Conservation (phyloP, 306 rosid species). For the Fragaria ananassa region DNA sequence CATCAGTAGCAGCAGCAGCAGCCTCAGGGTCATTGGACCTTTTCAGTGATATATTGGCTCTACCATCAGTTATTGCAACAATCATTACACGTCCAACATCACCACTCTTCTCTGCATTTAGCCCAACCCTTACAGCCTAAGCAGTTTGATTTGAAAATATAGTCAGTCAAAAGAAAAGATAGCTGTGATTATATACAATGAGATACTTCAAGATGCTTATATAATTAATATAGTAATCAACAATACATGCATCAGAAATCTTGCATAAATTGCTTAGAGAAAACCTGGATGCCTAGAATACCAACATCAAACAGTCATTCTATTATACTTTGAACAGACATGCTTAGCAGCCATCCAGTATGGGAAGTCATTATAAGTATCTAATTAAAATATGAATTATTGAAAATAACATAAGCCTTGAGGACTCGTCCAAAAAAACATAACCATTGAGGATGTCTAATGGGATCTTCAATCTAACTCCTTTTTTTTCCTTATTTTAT, state of each 20-base stretch:
- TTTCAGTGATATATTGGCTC: constrained; percentile 94
- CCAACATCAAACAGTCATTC: neutral
- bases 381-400: neutral
- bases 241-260: neutral
- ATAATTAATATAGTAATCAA: neutral
- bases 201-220: neutral
- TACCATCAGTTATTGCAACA: constrained; percentile 92
- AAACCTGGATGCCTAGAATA: neutral
- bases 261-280: neutral
- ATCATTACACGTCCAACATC: constrained; percentile 95
- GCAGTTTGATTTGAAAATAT: constrained; percentile 19
- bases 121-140: constrained; percentile 92
- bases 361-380: neutral
- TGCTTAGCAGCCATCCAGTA: neutral
- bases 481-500: no score
- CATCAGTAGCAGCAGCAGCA: constrained; percentile 54
- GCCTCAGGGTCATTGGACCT: constrained; percentile 89
- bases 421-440: neutral
- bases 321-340: neutral
- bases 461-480: neutral
- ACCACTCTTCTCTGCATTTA: constrained; percentile 98
- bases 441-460: neutral
- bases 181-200: neutral
- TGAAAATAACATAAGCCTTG: neutral
- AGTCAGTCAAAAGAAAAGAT: constrained; percentile 21